These are phyloP conservation scores for Ceratocystis variospora DNA, from an alignment of 2,329 filamentous ascomycete genomes.

Conservation along the genomic window DNA sequence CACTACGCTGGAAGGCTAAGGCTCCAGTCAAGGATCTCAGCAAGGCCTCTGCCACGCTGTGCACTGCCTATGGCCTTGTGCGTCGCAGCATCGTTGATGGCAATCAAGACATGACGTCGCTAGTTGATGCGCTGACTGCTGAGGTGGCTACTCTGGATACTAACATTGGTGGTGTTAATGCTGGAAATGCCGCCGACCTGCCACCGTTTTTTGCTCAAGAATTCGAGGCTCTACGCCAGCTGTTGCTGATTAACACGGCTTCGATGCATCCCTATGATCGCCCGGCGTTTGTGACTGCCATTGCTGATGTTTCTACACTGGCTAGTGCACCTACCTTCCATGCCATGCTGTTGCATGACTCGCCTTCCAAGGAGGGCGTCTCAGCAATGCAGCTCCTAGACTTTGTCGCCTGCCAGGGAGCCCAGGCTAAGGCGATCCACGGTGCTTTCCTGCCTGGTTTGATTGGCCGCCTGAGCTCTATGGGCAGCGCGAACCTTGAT, in stretches of 20 bases:
- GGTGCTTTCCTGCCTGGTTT: constrained; percentile 34
- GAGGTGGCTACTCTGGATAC: constrained; percentile 41
- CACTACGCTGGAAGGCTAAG: constrained; percentile 43
- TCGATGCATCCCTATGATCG: constrained; percentile 7
- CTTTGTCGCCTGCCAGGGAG: constrained; percentile 30
- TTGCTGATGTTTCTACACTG: constrained; percentile 33
- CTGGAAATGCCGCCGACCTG: constrained; percentile 26
- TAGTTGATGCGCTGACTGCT: constrained; percentile 36
- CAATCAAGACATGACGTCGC: constrained; percentile 30
- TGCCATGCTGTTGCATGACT: constrained; percentile 30
- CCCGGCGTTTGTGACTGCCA: not conserved
- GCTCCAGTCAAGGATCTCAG: constrained; percentile 39
- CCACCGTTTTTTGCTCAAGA: constrained; percentile 39
- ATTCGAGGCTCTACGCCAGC: constrained; percentile 45
- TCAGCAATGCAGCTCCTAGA: constrained; percentile 34
- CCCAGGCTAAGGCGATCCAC: constrained; percentile 29
- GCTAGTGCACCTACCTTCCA: constrained; percentile 33
- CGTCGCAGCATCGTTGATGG: constrained; percentile 28
- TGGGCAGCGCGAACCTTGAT: constrained; percentile 42
- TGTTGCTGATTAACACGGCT: constrained; percentile 31
- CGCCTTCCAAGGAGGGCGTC: constrained; percentile 27
- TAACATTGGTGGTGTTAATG: constrained; percentile 28
- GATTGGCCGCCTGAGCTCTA: constrained; percentile 39
- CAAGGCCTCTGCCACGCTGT: constrained; percentile 40
- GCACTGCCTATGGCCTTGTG: constrained; percentile 43